Conservation (phyloP, 2,329 filamentous ascomycete genomes). For the Thielaviopsis ethacetica region DNA sequence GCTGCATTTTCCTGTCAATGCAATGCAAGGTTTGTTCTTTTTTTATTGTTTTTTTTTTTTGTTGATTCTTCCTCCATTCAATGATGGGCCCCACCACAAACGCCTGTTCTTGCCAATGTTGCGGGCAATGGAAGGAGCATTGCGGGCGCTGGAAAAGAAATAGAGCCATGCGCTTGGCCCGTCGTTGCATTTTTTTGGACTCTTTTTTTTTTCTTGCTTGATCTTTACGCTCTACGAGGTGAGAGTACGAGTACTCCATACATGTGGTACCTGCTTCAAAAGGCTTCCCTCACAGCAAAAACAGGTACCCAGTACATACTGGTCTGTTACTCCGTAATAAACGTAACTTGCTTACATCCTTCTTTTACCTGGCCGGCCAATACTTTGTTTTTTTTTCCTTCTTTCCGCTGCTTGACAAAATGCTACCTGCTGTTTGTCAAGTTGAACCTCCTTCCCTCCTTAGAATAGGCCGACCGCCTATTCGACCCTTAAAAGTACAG, state of each 20-base stretch:
- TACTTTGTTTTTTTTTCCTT: neutral
- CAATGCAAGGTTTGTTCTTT: too few relatives aligned
- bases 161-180: slow-evolving; percentile 2
- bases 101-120: neutral
- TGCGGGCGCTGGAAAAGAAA: slow-evolving; percentile 6
- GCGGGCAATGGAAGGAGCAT: slow-evolving; percentile 5
- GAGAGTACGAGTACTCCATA: too few relatives aligned
- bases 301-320: too few relatives aligned
- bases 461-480: neutral
- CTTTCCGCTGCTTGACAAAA: neutral
- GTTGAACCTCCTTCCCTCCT: neutral
- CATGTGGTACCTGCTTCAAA: too few relatives aligned
- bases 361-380: too few relatives aligned
- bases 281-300: too few relatives aligned
- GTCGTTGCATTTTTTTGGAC: neutral
- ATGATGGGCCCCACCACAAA: neutral
- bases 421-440: neutral
- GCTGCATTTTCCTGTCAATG: too few relatives aligned
- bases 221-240: neutral
- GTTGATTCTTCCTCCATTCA: neutral
- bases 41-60: neutral
- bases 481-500: neutral
- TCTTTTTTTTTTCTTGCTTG: neutral
- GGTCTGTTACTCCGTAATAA: too few relatives aligned
- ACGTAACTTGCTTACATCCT: too few relatives aligned